Evolutionary conservation across 2,329 filamentous ascomycete genomes (phyloP), one percentile per base, ranked within the genome.

Genomic region (Beauveria sp.): DNA sequence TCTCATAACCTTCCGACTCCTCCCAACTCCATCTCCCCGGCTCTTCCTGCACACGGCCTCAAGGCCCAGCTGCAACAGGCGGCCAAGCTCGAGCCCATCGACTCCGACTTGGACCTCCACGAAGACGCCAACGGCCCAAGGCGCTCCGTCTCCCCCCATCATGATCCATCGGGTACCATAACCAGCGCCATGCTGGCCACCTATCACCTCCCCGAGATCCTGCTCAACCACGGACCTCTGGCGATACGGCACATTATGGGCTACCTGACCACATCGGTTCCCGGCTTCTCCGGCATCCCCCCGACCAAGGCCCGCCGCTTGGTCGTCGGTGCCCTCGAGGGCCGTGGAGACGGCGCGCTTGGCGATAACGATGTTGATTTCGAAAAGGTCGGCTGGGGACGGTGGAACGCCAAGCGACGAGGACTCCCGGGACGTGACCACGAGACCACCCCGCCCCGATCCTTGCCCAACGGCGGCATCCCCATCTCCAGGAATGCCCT

Each of bases 241-340:
- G 92, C 95, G 58, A 97, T 99, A 74, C 90, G 93, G 69, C 90
- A 97, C 76, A 88, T 99, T 72, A 96, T 96, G 85, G 91, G 91
- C 66, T 93, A 96, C 75, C 81, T 99, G 70, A 96, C 92, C 43
- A 93, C 93, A 54, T 91, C 90, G 16, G 91, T 99, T 12, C 93
- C 95, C 28, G 95, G 93, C 64, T 98, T 96, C 73, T 91, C 91
- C 45, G 86, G 87, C 59, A 95, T 97, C 60, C 88, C 91, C 28
- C 91, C 91, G 60, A 88, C 90, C 63, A 96, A 96, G 79, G 93
- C 95, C 50, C 86, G 95, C 68, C 86, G 93, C 73, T 79, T 98
- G 63, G 92, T 98, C 5, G 93, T 97, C n/a, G 89, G 88, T 63
- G 93, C 93, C 63, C 78, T 98, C 66, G 93, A 98, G 77, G 89